Percentiles rank a stretch among this genome's conserved stretches.
Evolutionary conservation across 805 yeast genomes (phyloP).

Genomic region (Myxozyma sirexii): DNA sequence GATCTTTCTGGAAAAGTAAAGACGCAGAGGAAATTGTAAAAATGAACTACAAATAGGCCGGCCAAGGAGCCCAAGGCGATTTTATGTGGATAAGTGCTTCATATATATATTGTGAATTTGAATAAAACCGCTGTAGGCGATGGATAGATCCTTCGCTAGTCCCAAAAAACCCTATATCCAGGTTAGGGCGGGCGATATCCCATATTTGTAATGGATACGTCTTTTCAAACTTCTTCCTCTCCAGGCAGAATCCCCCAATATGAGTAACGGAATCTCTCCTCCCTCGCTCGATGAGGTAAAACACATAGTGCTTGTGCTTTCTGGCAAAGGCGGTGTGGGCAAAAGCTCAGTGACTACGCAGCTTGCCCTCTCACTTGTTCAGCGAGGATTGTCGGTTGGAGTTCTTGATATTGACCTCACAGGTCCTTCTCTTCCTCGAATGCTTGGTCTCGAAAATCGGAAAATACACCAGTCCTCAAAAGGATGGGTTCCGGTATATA

Average conservation of each 20-base stretch:
- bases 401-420: conserved; percentile 93
- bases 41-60: not conserved
- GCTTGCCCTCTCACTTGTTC: conserved; percentile 76
- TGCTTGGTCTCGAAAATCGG: conserved; percentile 84
- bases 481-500: conserved; percentile 92
- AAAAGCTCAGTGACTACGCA: conserved; percentile 96
- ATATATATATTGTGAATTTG: no score
- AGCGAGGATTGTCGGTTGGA: conserved; percentile 80
- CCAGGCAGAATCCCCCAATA: not conserved
- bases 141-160: no score
- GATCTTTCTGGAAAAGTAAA: conserved; percentile 41
- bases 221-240: not conserved
- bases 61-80: no score
- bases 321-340: conserved; percentile 98
- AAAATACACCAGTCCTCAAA: conserved; percentile 78
- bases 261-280: conserved; percentile 4
- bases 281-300: conserved; percentile 55
- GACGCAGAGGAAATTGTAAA: conserved; percentile 13
- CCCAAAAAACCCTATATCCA: no score
- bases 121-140: no score
- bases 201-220: not conserved
- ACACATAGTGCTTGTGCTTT: conserved; percentile 78
- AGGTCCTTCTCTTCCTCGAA: conserved; percentile 94
- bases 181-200: no score
- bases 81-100: no score